Evolutionary conservation across 805 yeast genomes (phyloP), one percentile per base, ranked within the genome.

Genomic region (Wickerhamiella lipophila): DNA sequence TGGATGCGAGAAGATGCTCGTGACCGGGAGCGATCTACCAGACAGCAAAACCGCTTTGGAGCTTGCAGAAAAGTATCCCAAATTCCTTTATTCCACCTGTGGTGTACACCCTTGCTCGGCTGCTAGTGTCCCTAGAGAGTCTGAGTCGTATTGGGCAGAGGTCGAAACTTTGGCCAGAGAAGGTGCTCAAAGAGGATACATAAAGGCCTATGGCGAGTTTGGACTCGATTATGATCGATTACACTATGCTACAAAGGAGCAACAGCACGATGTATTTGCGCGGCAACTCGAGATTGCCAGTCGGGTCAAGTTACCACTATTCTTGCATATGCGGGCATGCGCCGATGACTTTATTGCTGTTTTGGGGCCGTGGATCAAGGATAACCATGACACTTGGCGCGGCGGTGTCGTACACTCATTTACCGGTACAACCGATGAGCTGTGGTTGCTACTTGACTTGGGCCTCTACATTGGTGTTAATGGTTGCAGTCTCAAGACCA

Each of bases 81-180:
- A 49, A 12, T 58, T 53, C 23, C 45, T 61, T 9, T 55, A 40
- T 32, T 43, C 79, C 26, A 92, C 98, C 0, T 88, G 79, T 1
- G 98, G 99, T 11, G 94, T 89, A 1, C 99, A 92, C 67, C 99
- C 99, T 0, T 89, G 98, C 64, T 70, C 81, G 15, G 94, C 87
- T 0, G 58, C 55, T 2, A 57, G 58, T 11, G 53, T 55, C 5
- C 59, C 59, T 22, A 22, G 12, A 3, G 71, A 65, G 4, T 57
- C 58, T 1, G 46, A 39, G 23, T 70, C 57, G 2, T 79, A 79
- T 55, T 59, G 83, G 30, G 57, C 61, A 2, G 61, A 69, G 22
- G 63, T 92, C 42, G 71, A 73, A 52, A 55, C 64, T 2, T 55
- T 81, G n/a, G 75, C 78, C 0, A 52, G 63, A 5, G 56, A 65